A percentile compares a stretch with the other conserved stretches of the same genome.
Conservation (phyloP, 768 basidiomycete species). For the Piloderma croceum region DNA sequence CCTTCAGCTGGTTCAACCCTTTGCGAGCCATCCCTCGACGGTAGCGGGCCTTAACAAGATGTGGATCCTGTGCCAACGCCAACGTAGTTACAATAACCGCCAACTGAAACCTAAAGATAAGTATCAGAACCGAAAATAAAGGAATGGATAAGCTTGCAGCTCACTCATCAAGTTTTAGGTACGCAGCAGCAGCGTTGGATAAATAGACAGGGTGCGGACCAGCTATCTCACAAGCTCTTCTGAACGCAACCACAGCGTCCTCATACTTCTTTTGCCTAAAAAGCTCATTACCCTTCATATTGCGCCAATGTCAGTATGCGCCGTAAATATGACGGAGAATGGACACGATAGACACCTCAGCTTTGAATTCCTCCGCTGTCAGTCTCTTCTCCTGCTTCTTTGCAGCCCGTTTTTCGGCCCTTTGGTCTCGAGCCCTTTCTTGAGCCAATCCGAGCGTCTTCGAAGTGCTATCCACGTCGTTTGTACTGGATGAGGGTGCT, state of each 20-base stretch:
- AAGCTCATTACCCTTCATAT: too few species aligned
- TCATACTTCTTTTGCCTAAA: slow-evolving; percentile 26
- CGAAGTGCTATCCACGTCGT: too few species aligned
- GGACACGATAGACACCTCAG: too few species aligned
- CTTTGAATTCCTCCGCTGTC: too few species aligned
- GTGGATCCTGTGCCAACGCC: slow-evolving; percentile 31
- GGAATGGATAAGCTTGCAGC: slow-evolving; percentile 5
- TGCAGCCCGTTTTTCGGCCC: too few species aligned
- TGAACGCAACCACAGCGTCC: slow-evolving; percentile 25
- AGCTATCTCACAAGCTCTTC: slow-evolving; percentile 23
- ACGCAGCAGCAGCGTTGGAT: slow-evolving; percentile 32
- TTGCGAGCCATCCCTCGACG: slow-evolving; percentile 36
- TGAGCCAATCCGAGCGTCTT: too few species aligned
- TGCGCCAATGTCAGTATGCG: too few species aligned
- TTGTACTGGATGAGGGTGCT: too few species aligned
- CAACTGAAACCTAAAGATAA: slow-evolving; percentile 28
- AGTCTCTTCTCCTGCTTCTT: too few species aligned
- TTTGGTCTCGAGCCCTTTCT: too few species aligned
- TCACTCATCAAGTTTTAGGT: slow-evolving; percentile 32
- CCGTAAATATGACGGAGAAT: too few species aligned
- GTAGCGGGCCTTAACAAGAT: slow-evolving; percentile 32
- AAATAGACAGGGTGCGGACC: slow-evolving; percentile 30
- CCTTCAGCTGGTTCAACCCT: slow-evolving; percentile 16
- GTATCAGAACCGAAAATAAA: background rate
- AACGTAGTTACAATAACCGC: slow-evolving; percentile 35